Percentiles rank a stretch among this genome's conserved stretches.
Conservation (phyloP, 179 eudicot genomes). For the Silene noctiflora region DNA sequence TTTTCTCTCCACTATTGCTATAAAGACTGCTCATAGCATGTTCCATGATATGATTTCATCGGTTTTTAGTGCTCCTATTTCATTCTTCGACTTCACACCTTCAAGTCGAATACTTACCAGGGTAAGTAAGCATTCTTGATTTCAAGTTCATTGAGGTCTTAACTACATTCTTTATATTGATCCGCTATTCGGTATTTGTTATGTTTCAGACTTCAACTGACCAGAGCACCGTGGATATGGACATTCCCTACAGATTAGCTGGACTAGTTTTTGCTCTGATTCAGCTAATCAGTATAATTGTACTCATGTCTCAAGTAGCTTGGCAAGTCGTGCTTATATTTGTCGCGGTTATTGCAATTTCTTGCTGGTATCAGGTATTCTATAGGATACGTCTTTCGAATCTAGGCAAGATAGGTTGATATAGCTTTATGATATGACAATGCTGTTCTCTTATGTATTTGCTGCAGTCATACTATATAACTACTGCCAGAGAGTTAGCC, state of each 20-base stretch:
- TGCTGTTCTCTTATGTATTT: background rate
- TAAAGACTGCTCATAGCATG: slow-evolving; percentile 64
- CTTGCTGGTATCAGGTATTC: slow-evolving; percentile 71
- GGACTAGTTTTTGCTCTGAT: slow-evolving; percentile 87
- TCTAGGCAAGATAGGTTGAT: background rate
- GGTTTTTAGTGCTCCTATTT: slow-evolving; percentile 73
- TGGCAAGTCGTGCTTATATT: slow-evolving; percentile 75
- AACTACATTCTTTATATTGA: background rate
- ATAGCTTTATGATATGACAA: background rate
- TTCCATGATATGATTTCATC: slow-evolving; percentile 63
- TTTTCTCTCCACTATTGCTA: slow-evolving; percentile 76
- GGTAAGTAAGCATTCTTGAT: slow-evolving; percentile 33
- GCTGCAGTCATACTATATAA: slow-evolving; percentile 70
- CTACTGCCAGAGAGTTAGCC: slow-evolving; percentile 76
- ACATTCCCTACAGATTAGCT: slow-evolving; percentile 84
- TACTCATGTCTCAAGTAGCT: slow-evolving; percentile 70
- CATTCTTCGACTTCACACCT: slow-evolving; percentile 82
- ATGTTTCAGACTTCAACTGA: slow-evolving; percentile 74
- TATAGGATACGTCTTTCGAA: background rate
- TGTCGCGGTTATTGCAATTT: slow-evolving; percentile 54
- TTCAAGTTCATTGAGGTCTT: background rate
- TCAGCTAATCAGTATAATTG: slow-evolving; percentile 66
- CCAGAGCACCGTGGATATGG: slow-evolving; percentile 81
- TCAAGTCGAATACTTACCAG: slow-evolving; percentile 81
- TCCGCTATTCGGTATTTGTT: background rate